A percentile compares a stretch with the other conserved stretches of the same genome.
These are phyloP conservation scores for Drosera capensis DNA, from an alignment of 148 eudicot species.

Conservation along the genomic window DNA sequence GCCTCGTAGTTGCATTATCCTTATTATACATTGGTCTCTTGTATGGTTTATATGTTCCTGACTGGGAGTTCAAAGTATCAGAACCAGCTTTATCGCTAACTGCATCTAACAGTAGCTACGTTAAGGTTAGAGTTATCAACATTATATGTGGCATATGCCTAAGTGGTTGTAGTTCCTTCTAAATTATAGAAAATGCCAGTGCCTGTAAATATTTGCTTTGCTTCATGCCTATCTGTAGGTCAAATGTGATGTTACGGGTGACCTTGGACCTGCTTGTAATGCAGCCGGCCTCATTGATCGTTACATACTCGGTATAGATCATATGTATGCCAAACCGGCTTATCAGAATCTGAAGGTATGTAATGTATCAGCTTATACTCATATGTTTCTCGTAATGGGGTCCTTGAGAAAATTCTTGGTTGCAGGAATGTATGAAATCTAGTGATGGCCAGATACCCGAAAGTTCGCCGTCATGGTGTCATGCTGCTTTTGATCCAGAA, in stretches of 20 bases:
- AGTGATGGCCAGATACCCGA: slow-evolving; percentile 31
- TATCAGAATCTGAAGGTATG: slow-evolving; percentile 57
- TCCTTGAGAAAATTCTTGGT: slow-evolving; percentile 1
- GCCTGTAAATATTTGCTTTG: no score
- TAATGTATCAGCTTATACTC: slow-evolving; percentile 3
- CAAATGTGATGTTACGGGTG: slow-evolving; percentile 55
- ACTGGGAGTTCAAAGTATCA: slow-evolving; percentile 51
- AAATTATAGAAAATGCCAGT: no score
- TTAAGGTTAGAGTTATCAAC: slow-evolving; percentile 24
- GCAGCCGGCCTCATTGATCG: slow-evolving; percentile 87
- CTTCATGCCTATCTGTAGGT: slow-evolving; percentile 24
- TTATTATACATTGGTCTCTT: slow-evolving; percentile 38
- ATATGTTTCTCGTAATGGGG: background rate
- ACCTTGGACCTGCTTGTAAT: slow-evolving; percentile 74
- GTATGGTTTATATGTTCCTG: slow-evolving; percentile 67
- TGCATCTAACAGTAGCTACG: slow-evolving; percentile 20
- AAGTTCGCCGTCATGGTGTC: slow-evolving; percentile 74
- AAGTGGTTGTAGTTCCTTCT: no score
- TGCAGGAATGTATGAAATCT: slow-evolving; percentile 53
- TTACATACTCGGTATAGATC: slow-evolving; percentile 47
- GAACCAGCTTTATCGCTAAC: slow-evolving; percentile 15
- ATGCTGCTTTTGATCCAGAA: slow-evolving; percentile 91
- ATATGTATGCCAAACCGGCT: slow-evolving; percentile 53
- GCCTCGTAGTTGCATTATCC: slow-evolving; percentile 22
- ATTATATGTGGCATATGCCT: no score